Evolutionary conservation across 805 yeast genomes (phyloP).

Genomic region (Candida takata): DNA sequence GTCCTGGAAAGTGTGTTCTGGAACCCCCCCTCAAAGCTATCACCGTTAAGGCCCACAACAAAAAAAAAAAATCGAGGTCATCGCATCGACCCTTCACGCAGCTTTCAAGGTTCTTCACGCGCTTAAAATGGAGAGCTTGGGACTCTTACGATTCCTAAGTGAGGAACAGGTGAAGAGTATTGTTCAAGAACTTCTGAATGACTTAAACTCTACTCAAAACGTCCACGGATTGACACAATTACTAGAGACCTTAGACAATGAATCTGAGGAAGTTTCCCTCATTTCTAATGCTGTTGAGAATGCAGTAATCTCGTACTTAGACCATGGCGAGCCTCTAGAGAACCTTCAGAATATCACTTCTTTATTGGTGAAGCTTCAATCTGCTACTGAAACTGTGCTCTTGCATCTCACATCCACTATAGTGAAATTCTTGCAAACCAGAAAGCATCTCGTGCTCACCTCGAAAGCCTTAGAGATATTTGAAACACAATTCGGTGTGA

Average conservation of each 20-base stretch:
- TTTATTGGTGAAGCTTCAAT: constrained; percentile 9
- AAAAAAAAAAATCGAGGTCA: too few relatives aligned
- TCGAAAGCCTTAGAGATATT: constrained; percentile 2
- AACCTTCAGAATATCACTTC: not conserved
- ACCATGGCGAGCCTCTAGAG: not conserved
- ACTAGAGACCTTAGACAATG: constrained; percentile 5
- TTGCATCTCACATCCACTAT: constrained; percentile 7
- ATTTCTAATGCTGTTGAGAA: not conserved
- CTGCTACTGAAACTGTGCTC: constrained; percentile 2
- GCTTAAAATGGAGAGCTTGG: not conserved
- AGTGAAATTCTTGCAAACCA: constrained; percentile 1
- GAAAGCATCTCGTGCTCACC: constrained; percentile 4
- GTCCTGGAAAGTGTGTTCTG: not conserved
- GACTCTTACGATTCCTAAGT: constrained; percentile 5
- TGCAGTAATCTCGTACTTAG: not conserved
- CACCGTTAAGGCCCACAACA: too few relatives aligned
- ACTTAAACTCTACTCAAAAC: constrained; percentile 1
- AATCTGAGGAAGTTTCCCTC: not conserved
- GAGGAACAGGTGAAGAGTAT: constrained; percentile 2
- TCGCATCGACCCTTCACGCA: too few relatives aligned
- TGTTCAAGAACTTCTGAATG: constrained; percentile 5
- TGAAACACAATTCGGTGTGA: not conserved
- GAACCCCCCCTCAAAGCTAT: too few relatives aligned
- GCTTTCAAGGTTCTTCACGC: too few relatives aligned
- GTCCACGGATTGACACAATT: constrained; percentile 6